Evolutionary conservation across 805 yeast species (phyloP).

Genomic region (Ogataea siamensis): DNA sequence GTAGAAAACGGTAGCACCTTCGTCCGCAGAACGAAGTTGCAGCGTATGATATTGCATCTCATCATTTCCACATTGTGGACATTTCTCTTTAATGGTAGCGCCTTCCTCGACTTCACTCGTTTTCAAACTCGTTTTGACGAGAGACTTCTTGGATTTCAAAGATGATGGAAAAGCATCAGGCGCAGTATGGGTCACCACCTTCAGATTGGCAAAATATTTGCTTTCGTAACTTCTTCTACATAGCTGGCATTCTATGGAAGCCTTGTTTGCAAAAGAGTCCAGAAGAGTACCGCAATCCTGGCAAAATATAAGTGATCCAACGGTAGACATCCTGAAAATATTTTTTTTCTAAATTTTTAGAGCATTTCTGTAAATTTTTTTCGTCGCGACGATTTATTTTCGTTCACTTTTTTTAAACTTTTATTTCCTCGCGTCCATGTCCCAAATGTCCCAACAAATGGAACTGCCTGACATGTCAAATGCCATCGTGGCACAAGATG

Average conservation of each 20-base stretch:
- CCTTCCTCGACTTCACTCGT: constrained; percentile 86
- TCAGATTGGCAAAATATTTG: constrained; percentile 65
- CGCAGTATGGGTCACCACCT: constrained; percentile 84
- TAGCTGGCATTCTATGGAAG: constrained; percentile 54
- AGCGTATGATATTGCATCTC: constrained; percentile 98
- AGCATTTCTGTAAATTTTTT: neutral
- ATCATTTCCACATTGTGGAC: constrained; percentile 98
- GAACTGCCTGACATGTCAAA: constrained; percentile 91
- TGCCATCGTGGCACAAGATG: constrained; percentile 98
- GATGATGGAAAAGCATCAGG: constrained; percentile 93
- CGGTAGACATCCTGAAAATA: constrained; percentile 73
- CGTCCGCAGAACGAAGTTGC: constrained; percentile 97
- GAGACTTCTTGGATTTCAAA: constrained; percentile 76
- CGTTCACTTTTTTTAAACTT: constrained; percentile 13
- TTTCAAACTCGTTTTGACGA: constrained; percentile 81
- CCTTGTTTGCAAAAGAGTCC: constrained; percentile 57
- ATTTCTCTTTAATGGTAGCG: constrained; percentile 93
- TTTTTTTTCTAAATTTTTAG: constrained; percentile 7
- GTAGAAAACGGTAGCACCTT: constrained; percentile 98
- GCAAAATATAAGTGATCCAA: constrained; percentile 94
- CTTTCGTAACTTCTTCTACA: constrained; percentile 43
- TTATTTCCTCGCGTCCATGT: constrained; percentile 16
- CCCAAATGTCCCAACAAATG: constrained; percentile 29
- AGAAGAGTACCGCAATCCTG: constrained; percentile 87
- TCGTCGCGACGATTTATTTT: constrained; percentile 8